These are phyloP conservation scores for Pseudophaeomoniella oleicola DNA, from an alignment of 2,329 filamentous ascomycete genomes.

Conservation along the genomic window DNA sequence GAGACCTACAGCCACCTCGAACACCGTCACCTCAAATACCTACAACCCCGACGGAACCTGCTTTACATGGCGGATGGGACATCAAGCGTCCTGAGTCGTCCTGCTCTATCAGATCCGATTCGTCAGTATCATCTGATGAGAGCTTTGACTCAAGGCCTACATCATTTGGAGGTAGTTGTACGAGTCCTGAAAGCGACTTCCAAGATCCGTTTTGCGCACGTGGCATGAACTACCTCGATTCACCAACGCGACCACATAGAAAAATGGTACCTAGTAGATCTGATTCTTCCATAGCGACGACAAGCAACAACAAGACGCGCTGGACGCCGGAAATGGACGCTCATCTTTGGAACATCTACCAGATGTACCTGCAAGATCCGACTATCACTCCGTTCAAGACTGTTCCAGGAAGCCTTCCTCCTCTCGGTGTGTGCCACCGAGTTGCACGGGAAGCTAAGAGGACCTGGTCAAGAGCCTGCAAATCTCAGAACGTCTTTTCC, in stretches of 20 bases:
- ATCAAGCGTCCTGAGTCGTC: constrained; percentile 42
- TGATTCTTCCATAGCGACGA: constrained; percentile 1
- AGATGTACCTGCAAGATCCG: constrained; percentile 50
- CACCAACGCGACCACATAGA: constrained; percentile 19
- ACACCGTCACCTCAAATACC: constrained; percentile 31
- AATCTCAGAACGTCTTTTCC: background rate
- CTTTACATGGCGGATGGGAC: constrained; percentile 13
- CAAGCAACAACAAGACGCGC: constrained; percentile 15
- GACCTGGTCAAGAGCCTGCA: constrained; percentile 35
- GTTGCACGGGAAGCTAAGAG: constrained; percentile 47
- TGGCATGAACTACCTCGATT: constrained; percentile 21
- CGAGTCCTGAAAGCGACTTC: constrained; percentile 45
- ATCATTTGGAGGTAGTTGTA: constrained; percentile 45
- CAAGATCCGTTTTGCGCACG: constrained; percentile 37
- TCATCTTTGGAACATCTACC: constrained; percentile 52
- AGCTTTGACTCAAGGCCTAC: constrained; percentile 38
- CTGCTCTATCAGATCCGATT: constrained; percentile 46
- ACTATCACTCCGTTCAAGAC: constrained; percentile 54
- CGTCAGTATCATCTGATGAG: constrained; percentile 44
- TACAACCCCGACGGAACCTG: constrained; percentile 18
- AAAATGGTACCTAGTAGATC: constrained; percentile 2
- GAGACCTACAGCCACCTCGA: constrained; percentile 22
- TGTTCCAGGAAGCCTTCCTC: constrained; percentile 47
- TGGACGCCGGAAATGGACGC: constrained; percentile 53
- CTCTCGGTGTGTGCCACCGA: constrained; percentile 48